Evolutionary conservation across 345 rosid genomes (phyloP), one percentile per base, ranked within the genome.

Genomic region (Dimocarpus longan): DNA sequence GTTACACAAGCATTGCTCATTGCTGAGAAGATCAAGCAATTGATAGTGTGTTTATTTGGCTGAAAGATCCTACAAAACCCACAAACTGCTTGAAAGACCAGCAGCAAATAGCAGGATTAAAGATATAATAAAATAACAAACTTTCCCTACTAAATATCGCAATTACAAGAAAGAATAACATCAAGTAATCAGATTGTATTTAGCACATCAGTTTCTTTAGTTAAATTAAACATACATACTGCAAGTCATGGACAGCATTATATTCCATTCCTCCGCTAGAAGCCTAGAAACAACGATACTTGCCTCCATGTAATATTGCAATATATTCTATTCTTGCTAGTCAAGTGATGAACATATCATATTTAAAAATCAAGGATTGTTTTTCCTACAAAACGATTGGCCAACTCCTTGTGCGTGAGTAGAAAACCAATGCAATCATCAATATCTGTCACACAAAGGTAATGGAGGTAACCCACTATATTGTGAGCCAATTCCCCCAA

Each of bases 1-100:
- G 81, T 60, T 22, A 85, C 12, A 76, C 80, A 83, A 78, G 75
- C 86, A 78, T 82, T 87, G 74, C 86, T 83, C 86, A 87, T 84
- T 76, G 79, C 84, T 71, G 88, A 82, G 42, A 79, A 77, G 77
- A 84, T 74, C 72, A 79, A 74, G 69, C 26, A 74, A 71, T 75
- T 74, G 68, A 69, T 42, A 39, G 71, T 67, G 32, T 73, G 71
- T 76, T 76, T 70, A 16, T 60, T 82, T 21, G 84, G 87, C 71
- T 80, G 78, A 81, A 79, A 62, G 64, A 66, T 74, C 73, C 81
- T 76, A 73, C 78, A 74, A 73, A 85, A 80, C 79, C 83, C 68
- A 66, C 66, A 73, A 12, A 68, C 82, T 81, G 80, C 78, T 10
- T 37, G 76, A 76, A 73, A 67, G 40, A 21, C 72, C 21, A 73